A percentile compares a stretch with the other conserved stretches of the same genome.
These are phyloP conservation scores for Pythium dissimile DNA, from an alignment of 352 stramenopile species.

Conservation along the genomic window DNA sequence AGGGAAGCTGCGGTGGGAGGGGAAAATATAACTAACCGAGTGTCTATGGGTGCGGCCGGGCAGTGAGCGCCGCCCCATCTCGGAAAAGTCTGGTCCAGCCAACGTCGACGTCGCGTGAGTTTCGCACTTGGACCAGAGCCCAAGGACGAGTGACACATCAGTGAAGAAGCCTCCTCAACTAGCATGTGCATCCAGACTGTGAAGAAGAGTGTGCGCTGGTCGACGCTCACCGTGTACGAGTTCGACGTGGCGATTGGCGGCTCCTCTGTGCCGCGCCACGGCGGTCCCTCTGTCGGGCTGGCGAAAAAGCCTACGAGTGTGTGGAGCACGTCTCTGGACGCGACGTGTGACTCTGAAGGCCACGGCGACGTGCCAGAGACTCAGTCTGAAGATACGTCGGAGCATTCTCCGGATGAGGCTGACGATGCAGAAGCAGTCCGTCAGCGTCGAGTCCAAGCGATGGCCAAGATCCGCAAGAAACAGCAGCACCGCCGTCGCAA, in stretches of 20 bases:
- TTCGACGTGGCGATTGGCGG: constrained; percentile 25
- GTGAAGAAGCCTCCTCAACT: too few relatives aligned
- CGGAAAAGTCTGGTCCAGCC: constrained; percentile 8
- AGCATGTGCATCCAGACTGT: constrained; percentile 2
- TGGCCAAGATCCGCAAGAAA: constrained; percentile 4
- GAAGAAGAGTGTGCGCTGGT: constrained; percentile 28
- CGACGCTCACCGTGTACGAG: constrained; percentile 30
- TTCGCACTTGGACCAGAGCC: neutral
- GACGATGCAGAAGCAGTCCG: neutral
- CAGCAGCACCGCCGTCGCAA: constrained; percentile 9
- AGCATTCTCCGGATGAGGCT: constrained; percentile 4
- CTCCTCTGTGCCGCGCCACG: constrained; percentile 22
- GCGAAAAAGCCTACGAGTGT: constrained; percentile 19
- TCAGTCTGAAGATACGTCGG: neutral
- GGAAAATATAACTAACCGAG: constrained; percentile 33
- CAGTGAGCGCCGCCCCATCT: constrained; percentile 16
- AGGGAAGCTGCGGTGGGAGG: constrained; percentile 19
- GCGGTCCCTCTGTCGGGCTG: constrained; percentile 24
- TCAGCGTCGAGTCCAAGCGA: neutral
- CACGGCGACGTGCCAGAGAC: neutral
- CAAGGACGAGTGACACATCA: too few relatives aligned
- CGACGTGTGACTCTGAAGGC: neutral
- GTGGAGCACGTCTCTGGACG: constrained; percentile 16
- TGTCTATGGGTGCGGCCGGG: neutral
- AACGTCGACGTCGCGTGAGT: constrained; percentile 1